A percentile compares a stretch with the other conserved stretches of the same genome.
phyloP scores from a whole-genome alignment of 225 moss, liverwort and hornwort genomes.

The Physcomitrium patens region DNA sequence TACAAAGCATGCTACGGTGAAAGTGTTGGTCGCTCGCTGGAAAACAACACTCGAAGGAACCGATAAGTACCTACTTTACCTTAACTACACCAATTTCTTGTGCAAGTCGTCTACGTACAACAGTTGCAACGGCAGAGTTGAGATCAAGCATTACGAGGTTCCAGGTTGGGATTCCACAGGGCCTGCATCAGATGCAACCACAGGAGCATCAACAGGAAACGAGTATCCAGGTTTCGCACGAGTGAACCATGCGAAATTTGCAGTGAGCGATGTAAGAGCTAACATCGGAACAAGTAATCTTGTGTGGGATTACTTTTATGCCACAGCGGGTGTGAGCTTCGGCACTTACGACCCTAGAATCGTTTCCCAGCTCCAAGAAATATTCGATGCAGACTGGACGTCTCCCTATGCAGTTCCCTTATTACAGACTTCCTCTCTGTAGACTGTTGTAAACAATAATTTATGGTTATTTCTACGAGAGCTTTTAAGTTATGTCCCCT shows the following conservation, averaged over 20 bases:
- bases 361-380: slow-evolving; percentile 55
- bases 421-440: neutral
- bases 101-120: slow-evolving; percentile 61
- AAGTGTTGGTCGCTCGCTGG: slow-evolving; percentile 64
- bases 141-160: slow-evolving; percentile 61
- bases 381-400: slow-evolving; percentile 62
- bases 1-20: slow-evolving; percentile 64
- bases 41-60: slow-evolving; percentile 40
- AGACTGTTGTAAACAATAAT: slow-evolving; percentile 1
- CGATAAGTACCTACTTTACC: slow-evolving; percentile 43
- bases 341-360: slow-evolving; percentile 54
- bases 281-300: slow-evolving; percentile 71
- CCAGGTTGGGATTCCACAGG: slow-evolving; percentile 59
- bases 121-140: slow-evolving; percentile 51
- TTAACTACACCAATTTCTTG: slow-evolving; percentile 51
- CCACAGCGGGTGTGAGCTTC: slow-evolving; percentile 64
- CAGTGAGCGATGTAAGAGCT: slow-evolving; percentile 68
- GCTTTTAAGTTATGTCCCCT: too few species aligned
- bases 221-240: slow-evolving; percentile 57
- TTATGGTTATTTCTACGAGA: neutral
- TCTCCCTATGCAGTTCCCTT: slow-evolving; percentile 52
- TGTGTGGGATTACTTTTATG: slow-evolving; percentile 74
- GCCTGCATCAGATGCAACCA: slow-evolving; percentile 37
- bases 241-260: slow-evolving; percentile 75
- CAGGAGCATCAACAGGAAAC: slow-evolving; percentile 43